A percentile compares a stretch with the other conserved stretches of the same genome.
Conservation (phyloP, 163 green algal species). For the Chlorella variabilis region DNA sequence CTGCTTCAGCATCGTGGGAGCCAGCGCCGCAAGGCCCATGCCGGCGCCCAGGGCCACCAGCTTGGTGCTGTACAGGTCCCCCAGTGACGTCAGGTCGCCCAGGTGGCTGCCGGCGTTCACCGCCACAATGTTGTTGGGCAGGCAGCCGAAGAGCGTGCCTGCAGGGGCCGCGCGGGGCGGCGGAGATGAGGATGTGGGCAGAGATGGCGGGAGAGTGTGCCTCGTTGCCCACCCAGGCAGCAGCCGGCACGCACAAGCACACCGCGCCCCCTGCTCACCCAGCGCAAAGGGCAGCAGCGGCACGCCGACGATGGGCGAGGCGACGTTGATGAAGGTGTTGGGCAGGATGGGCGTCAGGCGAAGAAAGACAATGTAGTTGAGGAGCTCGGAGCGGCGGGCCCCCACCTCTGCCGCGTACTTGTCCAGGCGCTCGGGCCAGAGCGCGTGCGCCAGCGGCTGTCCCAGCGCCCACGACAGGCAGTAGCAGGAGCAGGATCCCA, state of each 20-base stretch:
- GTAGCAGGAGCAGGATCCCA: slow-evolving; percentile 60
- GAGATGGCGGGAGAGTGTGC: not conserved
- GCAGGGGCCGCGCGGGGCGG: too few relatives aligned
- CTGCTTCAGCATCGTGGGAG: not conserved
- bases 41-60: slow-evolving; percentile 33
- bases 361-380: slow-evolving; percentile 85
- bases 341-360: slow-evolving; percentile 78
- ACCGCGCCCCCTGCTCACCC: slow-evolving; percentile 54
- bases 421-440: slow-evolving; percentile 58
- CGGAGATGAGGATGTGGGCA: not conserved
- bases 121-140: slow-evolving; percentile 78
- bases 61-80: slow-evolving; percentile 59
- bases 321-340: slow-evolving; percentile 86
- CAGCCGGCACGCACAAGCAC: too few relatives aligned
- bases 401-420: slow-evolving; percentile 59
- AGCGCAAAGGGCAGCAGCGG: slow-evolving; percentile 62
- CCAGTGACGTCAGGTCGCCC: slow-evolving; percentile 54
- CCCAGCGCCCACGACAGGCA: slow-evolving; percentile 53
- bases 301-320: slow-evolving; percentile 75
- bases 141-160: slow-evolving; percentile 73
- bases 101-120: slow-evolving; percentile 65
- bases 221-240: too few relatives aligned
- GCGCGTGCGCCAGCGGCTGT: slow-evolving; percentile 41
- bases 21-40: not conserved
- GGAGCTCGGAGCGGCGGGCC: slow-evolving; percentile 52